Percentiles rank a stretch among this genome's conserved stretches.
phyloP scores from a whole-genome alignment of 2,329 filamentous ascomycete genomes.

The Alternaria conjuncta region DNA sequence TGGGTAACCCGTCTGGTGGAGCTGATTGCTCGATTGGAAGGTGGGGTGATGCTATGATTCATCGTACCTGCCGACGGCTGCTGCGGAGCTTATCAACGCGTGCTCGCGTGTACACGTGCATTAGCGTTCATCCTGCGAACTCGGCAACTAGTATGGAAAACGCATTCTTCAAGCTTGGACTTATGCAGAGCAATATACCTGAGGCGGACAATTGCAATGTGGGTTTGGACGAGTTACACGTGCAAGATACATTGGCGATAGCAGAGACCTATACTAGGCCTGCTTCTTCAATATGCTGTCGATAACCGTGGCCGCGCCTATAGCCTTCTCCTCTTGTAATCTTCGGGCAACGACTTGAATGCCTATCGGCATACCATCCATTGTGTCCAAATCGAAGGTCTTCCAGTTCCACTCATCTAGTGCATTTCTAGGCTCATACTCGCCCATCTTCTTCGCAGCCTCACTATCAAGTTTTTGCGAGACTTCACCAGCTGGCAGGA shows the following conservation, averaged over 20 bases:
- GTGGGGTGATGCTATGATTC: slow-evolving; percentile 18
- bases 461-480: slow-evolving; percentile 49
- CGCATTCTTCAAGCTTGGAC: neutral
- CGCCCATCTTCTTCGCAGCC: slow-evolving; percentile 33
- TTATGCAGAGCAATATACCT: neutral
- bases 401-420: slow-evolving; percentile 61
- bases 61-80: slow-evolving; percentile 13
- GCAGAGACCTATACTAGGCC: neutral
- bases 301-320: slow-evolving; percentile 45
- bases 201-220: neutral
- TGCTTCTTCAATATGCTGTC: slow-evolving; percentile 16
- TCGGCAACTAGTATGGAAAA: neutral
- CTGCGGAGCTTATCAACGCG: slow-evolving; percentile 17
- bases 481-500: slow-evolving; percentile 61
- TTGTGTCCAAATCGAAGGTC: slow-evolving; percentile 42
- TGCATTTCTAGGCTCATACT: slow-evolving; percentile 57
- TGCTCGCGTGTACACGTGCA: slow-evolving; percentile 19
- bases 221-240: neutral
- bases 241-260: neutral
- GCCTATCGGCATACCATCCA: slow-evolving; percentile 48
- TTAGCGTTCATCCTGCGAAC: neutral
- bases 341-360: slow-evolving; percentile 47
- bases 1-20: neutral
- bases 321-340: slow-evolving; percentile 48
- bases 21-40: slow-evolving; percentile 7